A percentile compares a stretch with the other conserved stretches of the same genome.
Conservation (phyloP, 2,329 filamentous ascomycete species). For the Epicoccum sorghinum region DNA sequence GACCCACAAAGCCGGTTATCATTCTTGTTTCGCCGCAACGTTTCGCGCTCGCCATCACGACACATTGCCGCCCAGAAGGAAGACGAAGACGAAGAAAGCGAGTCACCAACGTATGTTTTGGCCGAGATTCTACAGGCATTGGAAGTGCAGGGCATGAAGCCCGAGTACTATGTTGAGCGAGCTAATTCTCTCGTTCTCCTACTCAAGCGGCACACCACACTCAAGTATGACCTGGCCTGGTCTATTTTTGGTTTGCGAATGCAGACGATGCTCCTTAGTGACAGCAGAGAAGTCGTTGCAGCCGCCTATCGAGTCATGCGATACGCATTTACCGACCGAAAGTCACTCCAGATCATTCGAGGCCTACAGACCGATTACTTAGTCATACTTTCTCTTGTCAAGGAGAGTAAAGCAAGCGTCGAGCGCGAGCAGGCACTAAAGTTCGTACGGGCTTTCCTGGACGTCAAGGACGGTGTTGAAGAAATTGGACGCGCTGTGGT, state of each 20-base stretch:
- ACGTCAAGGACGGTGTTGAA: conserved; percentile 88
- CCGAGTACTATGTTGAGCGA: conserved; percentile 93
- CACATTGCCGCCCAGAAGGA: conserved; percentile 61
- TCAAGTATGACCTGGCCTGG: conserved; percentile 98
- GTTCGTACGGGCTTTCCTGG: conserved; percentile 91
- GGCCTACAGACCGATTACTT: conserved; percentile 89
- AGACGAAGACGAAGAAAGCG: conserved; percentile 67
- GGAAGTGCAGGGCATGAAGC: conserved; percentile 83
- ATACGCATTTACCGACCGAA: conserved; percentile 91
- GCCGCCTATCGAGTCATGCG: conserved; percentile 92
- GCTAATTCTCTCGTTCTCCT: conserved; percentile 93
- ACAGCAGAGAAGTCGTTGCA: conserved; percentile 93
- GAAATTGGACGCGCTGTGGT: conserved; percentile 89
- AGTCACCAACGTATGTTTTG: conserved; percentile 90
- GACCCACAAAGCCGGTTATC: conserved; percentile 60
- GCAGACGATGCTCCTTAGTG: conserved; percentile 94
- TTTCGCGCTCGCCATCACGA: conserved; percentile 59
- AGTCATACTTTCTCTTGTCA: conserved; percentile 89
- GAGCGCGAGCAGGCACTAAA: conserved; percentile 97
- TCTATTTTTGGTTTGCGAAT: conserved; percentile 91
- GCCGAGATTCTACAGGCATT: conserved; percentile 89
- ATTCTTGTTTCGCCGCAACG: conserved; percentile 62
- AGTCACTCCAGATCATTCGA: conserved; percentile 86
- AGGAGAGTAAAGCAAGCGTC: conserved; percentile 95
- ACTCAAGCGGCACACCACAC: conserved; percentile 89